Percentiles rank a stretch among this genome's conserved stretches.
These are phyloP conservation scores for Tetrahymena malaccensis DNA, from an alignment of 73 alveolate species.

Conservation along the genomic window DNA sequence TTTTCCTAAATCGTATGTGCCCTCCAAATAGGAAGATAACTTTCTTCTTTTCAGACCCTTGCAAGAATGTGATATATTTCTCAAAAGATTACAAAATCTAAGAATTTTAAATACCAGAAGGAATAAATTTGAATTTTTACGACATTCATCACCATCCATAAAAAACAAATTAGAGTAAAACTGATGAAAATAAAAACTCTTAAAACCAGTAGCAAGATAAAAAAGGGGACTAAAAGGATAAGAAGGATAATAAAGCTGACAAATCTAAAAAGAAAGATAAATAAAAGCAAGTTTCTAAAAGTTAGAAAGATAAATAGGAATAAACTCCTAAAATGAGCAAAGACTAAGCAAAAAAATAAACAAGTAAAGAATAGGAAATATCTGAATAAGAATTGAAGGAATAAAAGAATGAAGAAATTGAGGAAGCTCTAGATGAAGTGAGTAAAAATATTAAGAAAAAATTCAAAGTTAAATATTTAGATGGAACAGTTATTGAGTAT, in stretches of 20 bases:
- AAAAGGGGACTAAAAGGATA: background rate
- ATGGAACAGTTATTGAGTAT: background rate
- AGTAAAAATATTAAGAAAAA: background rate
- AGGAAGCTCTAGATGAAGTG: background rate
- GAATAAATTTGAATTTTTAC: background rate
- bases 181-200: background rate
- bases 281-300: background rate
- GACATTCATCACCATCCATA: background rate
- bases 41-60: slow-evolving; percentile 46
- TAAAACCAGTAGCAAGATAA: background rate
- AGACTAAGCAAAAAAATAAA: background rate
- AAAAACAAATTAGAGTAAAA: background rate
- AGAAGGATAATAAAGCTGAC: background rate
- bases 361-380: background rate
- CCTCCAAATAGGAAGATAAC: slow-evolving; percentile 64
- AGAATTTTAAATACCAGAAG: background rate
- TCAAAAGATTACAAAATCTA: slow-evolving; percentile 26
- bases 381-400: background rate
- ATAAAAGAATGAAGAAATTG: background rate
- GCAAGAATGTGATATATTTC: slow-evolving; percentile 2
- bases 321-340: background rate
- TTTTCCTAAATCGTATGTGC: slow-evolving; percentile 65
- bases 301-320: background rate
- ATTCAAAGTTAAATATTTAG: background rate
- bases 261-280: background rate